Evolutionary conservation across 768 basidiomycete species (phyloP).

Genomic region (Psilocybe subaeruginosa): DNA sequence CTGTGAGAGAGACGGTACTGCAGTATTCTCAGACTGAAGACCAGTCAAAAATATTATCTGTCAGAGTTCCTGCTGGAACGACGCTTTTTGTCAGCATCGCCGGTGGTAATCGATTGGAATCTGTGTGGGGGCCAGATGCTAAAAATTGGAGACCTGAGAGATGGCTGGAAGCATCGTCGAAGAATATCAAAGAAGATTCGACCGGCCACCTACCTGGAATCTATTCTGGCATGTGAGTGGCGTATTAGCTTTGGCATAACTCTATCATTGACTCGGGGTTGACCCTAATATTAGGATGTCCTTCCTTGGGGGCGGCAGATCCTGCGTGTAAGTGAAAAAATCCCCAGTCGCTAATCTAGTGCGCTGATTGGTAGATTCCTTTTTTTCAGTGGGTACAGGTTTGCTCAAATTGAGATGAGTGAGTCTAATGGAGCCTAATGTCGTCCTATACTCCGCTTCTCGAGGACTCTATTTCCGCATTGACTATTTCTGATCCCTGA

Average conservation of each 20-base stretch:
- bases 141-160: constrained; percentile 57
- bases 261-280: constrained; percentile 1
- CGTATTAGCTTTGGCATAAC: not conserved
- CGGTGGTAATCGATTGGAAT: constrained; percentile 48
- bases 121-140: constrained; percentile 52
- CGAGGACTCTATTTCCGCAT: too few relatives aligned
- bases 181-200: not conserved
- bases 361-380: not conserved
- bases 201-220: constrained; percentile 43
- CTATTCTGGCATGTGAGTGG: constrained; percentile 51
- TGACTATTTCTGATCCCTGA: not conserved
- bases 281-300: constrained; percentile 44
- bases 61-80: constrained; percentile 50
- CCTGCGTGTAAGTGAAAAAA: constrained; percentile 49
- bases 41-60: constrained; percentile 24
- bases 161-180: constrained; percentile 32
- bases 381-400: constrained; percentile 49
- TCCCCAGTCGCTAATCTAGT: not conserved
- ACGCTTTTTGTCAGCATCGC: constrained; percentile 51
- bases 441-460: not conserved
- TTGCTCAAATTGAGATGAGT: constrained; percentile 63
- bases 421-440: constrained; percentile 18
- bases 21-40: constrained; percentile 35
- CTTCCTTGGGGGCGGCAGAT: constrained; percentile 55
- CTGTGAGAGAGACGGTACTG: constrained; percentile 44